Base-by-base conservation (phyloP, 345 rosid species). In the Euphorbia pulcherrima region DNA sequence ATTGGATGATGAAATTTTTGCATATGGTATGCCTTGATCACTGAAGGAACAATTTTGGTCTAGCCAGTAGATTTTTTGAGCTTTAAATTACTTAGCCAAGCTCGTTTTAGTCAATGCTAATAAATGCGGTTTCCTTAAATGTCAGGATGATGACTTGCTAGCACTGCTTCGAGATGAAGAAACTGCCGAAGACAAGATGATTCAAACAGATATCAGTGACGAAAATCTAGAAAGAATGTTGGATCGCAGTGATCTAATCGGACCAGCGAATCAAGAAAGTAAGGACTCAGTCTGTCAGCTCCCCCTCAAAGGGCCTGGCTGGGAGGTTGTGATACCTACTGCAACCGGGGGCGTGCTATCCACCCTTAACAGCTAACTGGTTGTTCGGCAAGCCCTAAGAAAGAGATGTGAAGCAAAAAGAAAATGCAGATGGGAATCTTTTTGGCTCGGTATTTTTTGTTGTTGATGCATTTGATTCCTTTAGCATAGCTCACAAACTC, bases 291-390 rank as follows among this genome's bases (percentile, higher is more conserved):
- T 14, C 57, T 69, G 69, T 47, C 68, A 76, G 6, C 46, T 79
- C 51, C 96, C 97, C 6, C 83, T 84, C 64, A 86, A 86, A 67
- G 99, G 99, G 29, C 97, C 98, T 11, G 98, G 97, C 35, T 93
- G 97, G 98, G 98, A 93, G 85, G 96, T 88, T 72, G 97, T 93
- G 23, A n/a, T 85, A 60, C 90, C 96, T 10, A 81, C 81, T 14
- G 80, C 88, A 14, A 67, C 81, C 8, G 92, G 95, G 55, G 91
- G 96, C 63, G 69, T 90, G 86, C 90, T 93, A 5, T 86, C 98
- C 1, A 85, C 96, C 8, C 90, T 93, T 66, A 88, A 81, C 77
- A 84, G 92, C 73, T 93, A 75, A 30, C 0, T 18, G 18, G 9
- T 50, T 44, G 50, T 18, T 44, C 2, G 4, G 2, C 50, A 18